Evolutionary conservation across 1,284 basidiomycete genomes (phyloP).

Genomic region (Tylopilus orsonianus): DNA sequence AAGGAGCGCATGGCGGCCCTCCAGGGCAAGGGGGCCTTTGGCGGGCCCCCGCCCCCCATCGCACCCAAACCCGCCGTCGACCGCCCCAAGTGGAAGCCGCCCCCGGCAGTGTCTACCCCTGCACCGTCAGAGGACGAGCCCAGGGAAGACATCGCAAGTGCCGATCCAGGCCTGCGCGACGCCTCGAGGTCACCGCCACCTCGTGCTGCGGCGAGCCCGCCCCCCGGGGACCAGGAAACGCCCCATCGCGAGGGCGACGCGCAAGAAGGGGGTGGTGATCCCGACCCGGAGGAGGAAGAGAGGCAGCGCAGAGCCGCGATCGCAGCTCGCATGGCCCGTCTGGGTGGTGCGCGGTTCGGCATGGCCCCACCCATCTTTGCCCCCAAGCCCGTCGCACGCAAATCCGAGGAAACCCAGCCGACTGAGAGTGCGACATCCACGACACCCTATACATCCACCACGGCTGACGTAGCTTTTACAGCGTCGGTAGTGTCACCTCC

Average conservation of each 20-base stretch:
- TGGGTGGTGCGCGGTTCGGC: conserved; percentile 84
- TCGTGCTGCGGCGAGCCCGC: conserved; percentile 16
- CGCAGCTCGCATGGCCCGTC: conserved; percentile 86
- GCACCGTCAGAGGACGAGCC: conserved; percentile 42
- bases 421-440: conserved; percentile 18
- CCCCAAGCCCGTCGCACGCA: conserved; percentile 42
- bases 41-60: conserved; percentile 45
- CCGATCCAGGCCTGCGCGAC: conserved; percentile 22
- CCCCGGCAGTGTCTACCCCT: conserved; percentile 46
- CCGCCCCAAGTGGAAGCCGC: conserved; percentile 82
- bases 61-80: conserved; percentile 62
- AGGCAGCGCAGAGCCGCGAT: conserved; percentile 76
- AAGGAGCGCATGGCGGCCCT: conserved; percentile 93
- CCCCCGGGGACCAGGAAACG: conserved; percentile 8
- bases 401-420: conserved; percentile 16
- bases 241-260: conserved; percentile 24
- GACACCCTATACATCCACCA: background rate
- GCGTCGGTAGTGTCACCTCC: conserved; percentile 15
- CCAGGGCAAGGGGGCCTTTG: conserved; percentile 77
- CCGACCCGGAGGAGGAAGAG: conserved; percentile 75
- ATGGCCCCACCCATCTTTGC: conserved; percentile 72
- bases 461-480: conserved; percentile 13
- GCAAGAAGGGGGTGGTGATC: conserved; percentile 41
- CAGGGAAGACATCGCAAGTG: conserved; percentile 24
- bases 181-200: conserved; percentile 32